These are phyloP conservation scores for Parathielavia hyrcaniae DNA, from an alignment of 495 filamentous ascomycete species.

Conservation along the genomic window DNA sequence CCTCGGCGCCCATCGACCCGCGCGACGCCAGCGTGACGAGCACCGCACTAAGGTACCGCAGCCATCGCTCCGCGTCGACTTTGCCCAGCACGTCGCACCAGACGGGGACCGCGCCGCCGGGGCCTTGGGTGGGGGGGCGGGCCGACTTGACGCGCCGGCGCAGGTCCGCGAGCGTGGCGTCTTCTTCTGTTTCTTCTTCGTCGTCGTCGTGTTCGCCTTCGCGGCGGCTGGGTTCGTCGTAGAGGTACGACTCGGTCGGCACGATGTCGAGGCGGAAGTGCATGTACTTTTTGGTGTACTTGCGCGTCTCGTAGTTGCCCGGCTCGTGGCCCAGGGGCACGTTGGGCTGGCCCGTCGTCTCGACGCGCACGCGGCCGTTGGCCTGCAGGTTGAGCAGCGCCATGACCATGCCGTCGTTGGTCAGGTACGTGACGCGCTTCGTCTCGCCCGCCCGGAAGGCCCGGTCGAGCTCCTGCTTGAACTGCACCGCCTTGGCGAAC, in stretches of 20 bases:
- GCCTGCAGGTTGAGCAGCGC: slow-evolving; percentile 64
- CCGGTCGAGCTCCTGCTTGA: slow-evolving; percentile 55
- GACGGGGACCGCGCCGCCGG: slow-evolving; percentile 52
- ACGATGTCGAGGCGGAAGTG: slow-evolving; percentile 57
- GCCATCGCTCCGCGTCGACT: slow-evolving; percentile 59
- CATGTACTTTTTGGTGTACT: slow-evolving; percentile 58
- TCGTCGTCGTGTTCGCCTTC: slow-evolving; percentile 27
- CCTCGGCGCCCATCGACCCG: slow-evolving; percentile 49
- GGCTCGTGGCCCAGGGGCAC: slow-evolving; percentile 70
- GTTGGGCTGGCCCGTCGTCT: slow-evolving; percentile 52
- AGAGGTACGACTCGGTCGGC: slow-evolving; percentile 55
- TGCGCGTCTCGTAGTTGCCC: slow-evolving; percentile 60
- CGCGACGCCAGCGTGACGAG: slow-evolving; percentile 54
- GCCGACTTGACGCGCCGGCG: slow-evolving; percentile 32
- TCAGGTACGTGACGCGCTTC: slow-evolving; percentile 39
- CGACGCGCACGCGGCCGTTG: slow-evolving; percentile 49
- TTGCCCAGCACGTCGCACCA: slow-evolving; percentile 74
- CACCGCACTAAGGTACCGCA: slow-evolving; percentile 53
- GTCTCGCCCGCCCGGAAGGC: slow-evolving; percentile 40
- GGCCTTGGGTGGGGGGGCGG: slow-evolving; percentile 26
- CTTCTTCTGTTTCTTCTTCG: slow-evolving; percentile 43
- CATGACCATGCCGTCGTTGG: slow-evolving; percentile 62
- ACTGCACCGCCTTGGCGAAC: slow-evolving; percentile 49
- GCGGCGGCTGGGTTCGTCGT: slow-evolving; percentile 44
- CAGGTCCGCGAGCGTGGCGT: slow-evolving; percentile 42